Evolutionary conservation across 2,329 filamentous ascomycete species (phyloP).

Genomic region (Dryadomyces sulphureus): DNA sequence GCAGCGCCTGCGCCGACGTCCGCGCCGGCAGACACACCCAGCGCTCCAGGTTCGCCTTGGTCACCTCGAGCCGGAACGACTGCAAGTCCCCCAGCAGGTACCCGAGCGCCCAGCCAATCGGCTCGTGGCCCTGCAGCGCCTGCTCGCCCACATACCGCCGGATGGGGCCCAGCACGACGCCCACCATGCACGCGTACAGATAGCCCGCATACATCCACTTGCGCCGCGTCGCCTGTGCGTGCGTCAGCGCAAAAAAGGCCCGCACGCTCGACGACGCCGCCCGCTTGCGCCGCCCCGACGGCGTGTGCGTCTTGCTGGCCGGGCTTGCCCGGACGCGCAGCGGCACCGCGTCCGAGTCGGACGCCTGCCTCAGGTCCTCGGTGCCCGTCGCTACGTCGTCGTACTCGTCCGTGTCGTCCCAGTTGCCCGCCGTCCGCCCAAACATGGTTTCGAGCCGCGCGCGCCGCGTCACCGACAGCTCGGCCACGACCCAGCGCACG

Average conservation of each 20-base stretch:
- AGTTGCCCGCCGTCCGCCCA: conserved; percentile 12
- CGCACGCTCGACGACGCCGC: conserved; percentile 49
- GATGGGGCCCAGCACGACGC: conserved; percentile 55
- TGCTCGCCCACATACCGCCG: conserved; percentile 51
- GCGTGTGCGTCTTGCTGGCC: conserved; percentile 30
- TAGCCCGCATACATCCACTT: conserved; percentile 78
- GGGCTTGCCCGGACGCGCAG: background rate
- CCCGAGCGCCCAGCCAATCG: conserved; percentile 81
- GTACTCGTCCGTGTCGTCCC: conserved; percentile 13
- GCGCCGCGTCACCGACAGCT: conserved; percentile 15
- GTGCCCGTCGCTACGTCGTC: no score
- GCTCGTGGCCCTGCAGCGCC: conserved; percentile 60
- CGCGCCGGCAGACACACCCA: conserved; percentile 60
- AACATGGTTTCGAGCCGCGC: conserved; percentile 19
- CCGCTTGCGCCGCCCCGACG: conserved; percentile 51
- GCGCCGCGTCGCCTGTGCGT: conserved; percentile 56
- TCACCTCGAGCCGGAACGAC: conserved; percentile 55
- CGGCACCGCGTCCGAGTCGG: conserved; percentile 1
- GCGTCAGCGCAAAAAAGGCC: conserved; percentile 67
- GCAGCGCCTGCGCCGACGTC: conserved; percentile 1
- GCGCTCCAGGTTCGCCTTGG: conserved; percentile 50
- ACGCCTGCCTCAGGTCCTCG: background rate
- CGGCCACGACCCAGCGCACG: conserved; percentile 17
- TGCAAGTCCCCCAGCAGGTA: conserved; percentile 75
- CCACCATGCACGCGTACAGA: conserved; percentile 53